Evolutionary conservation across 1,139 yeast species (phyloP).

Genomic region (Pneumocystis wakefieldiae): DNA sequence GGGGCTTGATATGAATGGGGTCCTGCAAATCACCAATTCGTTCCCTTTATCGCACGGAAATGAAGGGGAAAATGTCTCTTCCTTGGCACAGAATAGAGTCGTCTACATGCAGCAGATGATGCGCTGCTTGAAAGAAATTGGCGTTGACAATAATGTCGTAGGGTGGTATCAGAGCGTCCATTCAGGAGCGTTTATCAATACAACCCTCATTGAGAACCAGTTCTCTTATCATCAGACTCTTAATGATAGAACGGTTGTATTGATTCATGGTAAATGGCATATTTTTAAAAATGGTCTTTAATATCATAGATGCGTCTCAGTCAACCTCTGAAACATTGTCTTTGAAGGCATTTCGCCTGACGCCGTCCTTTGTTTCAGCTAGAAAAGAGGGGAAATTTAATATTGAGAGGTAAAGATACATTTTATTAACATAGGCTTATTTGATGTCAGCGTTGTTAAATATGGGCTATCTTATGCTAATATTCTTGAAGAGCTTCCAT

Average conservation of each 20-base stretch:
- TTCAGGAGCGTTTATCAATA: slow-evolving; percentile 56
- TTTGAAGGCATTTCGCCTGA: slow-evolving; percentile 56
- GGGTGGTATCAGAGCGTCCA: slow-evolving; percentile 72
- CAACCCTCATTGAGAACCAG: slow-evolving; percentile 22
- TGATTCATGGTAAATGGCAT: slow-evolving; percentile 34
- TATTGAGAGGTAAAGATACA: slow-evolving; percentile 25
- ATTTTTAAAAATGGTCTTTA: slow-evolving; percentile 48
- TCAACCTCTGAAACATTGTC: slow-evolving; percentile 45
- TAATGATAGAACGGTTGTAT: slow-evolving; percentile 9
- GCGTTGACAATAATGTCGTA: slow-evolving; percentile 55
- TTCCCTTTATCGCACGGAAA: slow-evolving; percentile 44
- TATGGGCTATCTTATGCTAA: slow-evolving; percentile 51
- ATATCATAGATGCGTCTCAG: slow-evolving; percentile 47
- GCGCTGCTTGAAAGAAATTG: slow-evolving; percentile 45
- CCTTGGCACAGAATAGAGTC: slow-evolving; percentile 18
- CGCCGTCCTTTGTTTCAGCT: slow-evolving; percentile 44
- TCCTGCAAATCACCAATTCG: slow-evolving; percentile 40
- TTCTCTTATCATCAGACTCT: slow-evolving; percentile 34
- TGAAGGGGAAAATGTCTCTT: slow-evolving; percentile 26
- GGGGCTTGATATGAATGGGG: slow-evolving; percentile 54
- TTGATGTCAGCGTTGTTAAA: slow-evolving; percentile 33
- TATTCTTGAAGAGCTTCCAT: slow-evolving; percentile 58
- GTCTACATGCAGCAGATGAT: slow-evolving; percentile 54
- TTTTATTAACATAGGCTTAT: neutral
- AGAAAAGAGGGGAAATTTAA: slow-evolving; percentile 42